phyloP scores from a whole-genome alignment of 805 yeast species.

The Blastobotrys americana region DNA sequence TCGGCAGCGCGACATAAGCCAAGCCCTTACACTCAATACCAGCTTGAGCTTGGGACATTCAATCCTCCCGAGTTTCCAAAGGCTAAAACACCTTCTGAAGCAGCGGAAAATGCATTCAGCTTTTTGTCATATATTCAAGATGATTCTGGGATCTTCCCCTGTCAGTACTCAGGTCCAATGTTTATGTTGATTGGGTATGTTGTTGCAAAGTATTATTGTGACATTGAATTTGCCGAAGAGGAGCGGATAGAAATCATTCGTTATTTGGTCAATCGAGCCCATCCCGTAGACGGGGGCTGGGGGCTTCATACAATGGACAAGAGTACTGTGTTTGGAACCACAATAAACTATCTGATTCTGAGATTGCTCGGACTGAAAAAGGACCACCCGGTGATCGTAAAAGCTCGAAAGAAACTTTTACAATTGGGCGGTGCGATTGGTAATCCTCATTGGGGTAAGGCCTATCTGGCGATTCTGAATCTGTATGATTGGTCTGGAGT shows the following conservation, averaged over 20 bases:
- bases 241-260: slow-evolving; percentile 66
- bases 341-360: slow-evolving; percentile 74
- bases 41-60: slow-evolving; percentile 25
- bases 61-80: slow-evolving; percentile 21
- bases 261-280: slow-evolving; percentile 83
- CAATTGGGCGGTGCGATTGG: slow-evolving; percentile 84
- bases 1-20: slow-evolving; percentile 25
- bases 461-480: slow-evolving; percentile 75
- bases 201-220: slow-evolving; percentile 62
- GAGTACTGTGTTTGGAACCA: slow-evolving; percentile 91
- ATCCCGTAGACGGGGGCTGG: slow-evolving; percentile 99
- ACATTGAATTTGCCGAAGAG: slow-evolving; percentile 59
- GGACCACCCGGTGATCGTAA: slow-evolving; percentile 68
- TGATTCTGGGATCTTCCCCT: slow-evolving; percentile 77
- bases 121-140: slow-evolving; percentile 70
- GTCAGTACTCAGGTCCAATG: slow-evolving; percentile 97
- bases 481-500: slow-evolving; percentile 94
- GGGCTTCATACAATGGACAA: slow-evolving; percentile 90
- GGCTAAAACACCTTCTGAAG: slow-evolving; percentile 42
- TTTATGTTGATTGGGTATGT: slow-evolving; percentile 90
- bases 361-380: slow-evolving; percentile 70
- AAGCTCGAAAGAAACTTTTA: slow-evolving; percentile 64
- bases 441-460: slow-evolving; percentile 96
- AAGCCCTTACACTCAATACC: slow-evolving; percentile 25
- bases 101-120: slow-evolving; percentile 67